Percentiles rank a stretch among this genome's conserved stretches.
Conservation (phyloP, 1,284 basidiomycete genomes). For the Termitomyces sp. region DNA sequence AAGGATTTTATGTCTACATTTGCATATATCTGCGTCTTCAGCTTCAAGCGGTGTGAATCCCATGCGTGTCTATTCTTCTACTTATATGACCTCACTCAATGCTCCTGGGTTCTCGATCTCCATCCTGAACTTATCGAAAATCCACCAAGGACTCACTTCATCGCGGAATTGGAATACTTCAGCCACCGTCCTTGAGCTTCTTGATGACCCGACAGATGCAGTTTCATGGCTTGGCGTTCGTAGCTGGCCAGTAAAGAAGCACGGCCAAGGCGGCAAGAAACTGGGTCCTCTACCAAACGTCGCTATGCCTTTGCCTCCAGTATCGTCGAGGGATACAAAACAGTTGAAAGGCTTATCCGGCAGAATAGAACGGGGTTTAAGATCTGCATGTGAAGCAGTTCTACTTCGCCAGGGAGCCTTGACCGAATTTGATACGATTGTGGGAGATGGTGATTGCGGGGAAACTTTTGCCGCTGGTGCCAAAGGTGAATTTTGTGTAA, state of each 20-base stretch:
- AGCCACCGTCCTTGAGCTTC: slow-evolving; percentile 20
- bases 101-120: slow-evolving; percentile 35
- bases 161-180: slow-evolving; percentile 2
- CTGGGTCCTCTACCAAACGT: not conserved
- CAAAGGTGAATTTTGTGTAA: slow-evolving; percentile 18
- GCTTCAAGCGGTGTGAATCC: slow-evolving; percentile 22
- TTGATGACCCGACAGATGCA: slow-evolving; percentile 32
- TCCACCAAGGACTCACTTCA: slow-evolving; percentile 13
- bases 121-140: slow-evolving; percentile 26
- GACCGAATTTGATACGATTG: slow-evolving; percentile 30
- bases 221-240: slow-evolving; percentile 26
- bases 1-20: not conserved
- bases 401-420: slow-evolving; percentile 23
- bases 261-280: not conserved
- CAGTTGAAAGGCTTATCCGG: slow-evolving; percentile 9
- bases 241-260: slow-evolving; percentile 15
- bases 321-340: not conserved
- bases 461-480: slow-evolving; percentile 32
- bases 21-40: not conserved
- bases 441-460: slow-evolving; percentile 37
- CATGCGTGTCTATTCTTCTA: slow-evolving; percentile 28
- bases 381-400: slow-evolving; percentile 24
- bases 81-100: slow-evolving; percentile 37
- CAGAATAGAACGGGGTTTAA: slow-evolving; percentile 13
- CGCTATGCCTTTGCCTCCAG: not conserved